A percentile compares a stretch with the other conserved stretches of the same genome.
Evolutionary conservation across 768 basidiomycete species (phyloP).

Genomic region (Termitomyces sp.): DNA sequence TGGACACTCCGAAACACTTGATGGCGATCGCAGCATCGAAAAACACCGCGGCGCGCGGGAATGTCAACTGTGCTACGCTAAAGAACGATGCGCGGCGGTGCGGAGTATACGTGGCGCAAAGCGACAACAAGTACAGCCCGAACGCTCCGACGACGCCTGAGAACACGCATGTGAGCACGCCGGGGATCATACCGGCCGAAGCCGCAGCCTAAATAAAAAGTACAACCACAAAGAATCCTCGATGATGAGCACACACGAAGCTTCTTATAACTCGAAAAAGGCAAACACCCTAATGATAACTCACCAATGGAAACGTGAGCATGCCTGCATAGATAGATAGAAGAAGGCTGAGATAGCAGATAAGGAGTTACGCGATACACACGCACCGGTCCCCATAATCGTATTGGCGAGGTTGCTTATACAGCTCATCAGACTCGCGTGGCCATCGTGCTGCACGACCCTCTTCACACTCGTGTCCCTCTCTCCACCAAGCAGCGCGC

Average conservation of each 20-base stretch:
- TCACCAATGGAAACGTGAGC: constrained; percentile 83
- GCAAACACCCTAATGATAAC: constrained; percentile 15
- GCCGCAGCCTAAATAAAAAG: constrained; percentile 68
- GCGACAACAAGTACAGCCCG: constrained; percentile 84
- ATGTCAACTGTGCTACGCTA: constrained; percentile 79
- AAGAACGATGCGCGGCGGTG: constrained; percentile 83
- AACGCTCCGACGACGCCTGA: constrained; percentile 77
- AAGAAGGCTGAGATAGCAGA: constrained; percentile 3
- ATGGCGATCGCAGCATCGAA: constrained; percentile 94
- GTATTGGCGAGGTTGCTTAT: constrained; percentile 86
- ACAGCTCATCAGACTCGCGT: constrained; percentile 64
- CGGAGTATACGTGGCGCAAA: constrained; percentile 74
- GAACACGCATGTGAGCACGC: constrained; percentile 82
- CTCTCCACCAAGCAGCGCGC: constrained; percentile 56
- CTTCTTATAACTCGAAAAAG: background rate
- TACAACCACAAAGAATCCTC: background rate
- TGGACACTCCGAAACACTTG: constrained; percentile 96
- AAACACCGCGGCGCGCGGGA: constrained; percentile 81
- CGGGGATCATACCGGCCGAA: constrained; percentile 85
- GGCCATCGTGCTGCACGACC: constrained; percentile 47
- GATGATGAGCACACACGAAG: background rate
- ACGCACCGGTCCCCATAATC: constrained; percentile 85
- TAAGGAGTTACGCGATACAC: background rate
- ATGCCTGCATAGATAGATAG: constrained; percentile 52
- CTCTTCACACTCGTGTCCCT: constrained; percentile 21